Percentiles rank a stretch among this genome's conserved stretches.
Conservation (phyloP, 495 filamentous ascomycete genomes). For the Trichoderma erinaceum region DNA sequence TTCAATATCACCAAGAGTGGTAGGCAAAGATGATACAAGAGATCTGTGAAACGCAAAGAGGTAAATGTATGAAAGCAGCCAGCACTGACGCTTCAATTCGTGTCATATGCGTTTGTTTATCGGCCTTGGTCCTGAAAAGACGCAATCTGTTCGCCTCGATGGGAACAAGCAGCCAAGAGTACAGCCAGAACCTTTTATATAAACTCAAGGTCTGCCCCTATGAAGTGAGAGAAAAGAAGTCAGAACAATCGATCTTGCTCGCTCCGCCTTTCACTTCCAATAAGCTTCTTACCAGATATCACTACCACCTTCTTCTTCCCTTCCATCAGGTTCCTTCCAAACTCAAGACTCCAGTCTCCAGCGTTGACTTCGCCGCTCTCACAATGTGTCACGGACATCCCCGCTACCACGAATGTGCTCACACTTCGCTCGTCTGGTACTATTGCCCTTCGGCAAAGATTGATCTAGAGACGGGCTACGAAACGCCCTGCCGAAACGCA, state of each 20-base stretch:
- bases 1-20: neutral
- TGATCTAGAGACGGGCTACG: slow-evolving; percentile 36
- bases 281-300: neutral
- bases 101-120: neutral
- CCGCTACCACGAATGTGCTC: slow-evolving; percentile 36
- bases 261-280: neutral
- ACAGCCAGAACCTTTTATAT: neutral
- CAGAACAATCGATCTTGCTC: neutral
- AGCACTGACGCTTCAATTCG: neutral
- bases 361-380: neutral
- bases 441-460: slow-evolving; percentile 39
- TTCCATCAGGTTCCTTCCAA: neutral
- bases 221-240: neutral
- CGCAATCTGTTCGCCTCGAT: neutral
- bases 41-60: neutral
- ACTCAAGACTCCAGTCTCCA: too few species aligned
- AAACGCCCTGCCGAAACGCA: slow-evolving; percentile 35
- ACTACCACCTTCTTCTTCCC: neutral
- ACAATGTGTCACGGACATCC: slow-evolving; percentile 42
- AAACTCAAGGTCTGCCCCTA: neutral
- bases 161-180: neutral
- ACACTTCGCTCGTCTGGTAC: slow-evolving; percentile 39
- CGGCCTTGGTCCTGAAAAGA: neutral
- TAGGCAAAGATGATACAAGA: neutral
- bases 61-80: neutral